These are phyloP conservation scores for Melanogaster broomeanus DNA, from an alignment of 768 basidiomycete genomes.

Conservation along the genomic window DNA sequence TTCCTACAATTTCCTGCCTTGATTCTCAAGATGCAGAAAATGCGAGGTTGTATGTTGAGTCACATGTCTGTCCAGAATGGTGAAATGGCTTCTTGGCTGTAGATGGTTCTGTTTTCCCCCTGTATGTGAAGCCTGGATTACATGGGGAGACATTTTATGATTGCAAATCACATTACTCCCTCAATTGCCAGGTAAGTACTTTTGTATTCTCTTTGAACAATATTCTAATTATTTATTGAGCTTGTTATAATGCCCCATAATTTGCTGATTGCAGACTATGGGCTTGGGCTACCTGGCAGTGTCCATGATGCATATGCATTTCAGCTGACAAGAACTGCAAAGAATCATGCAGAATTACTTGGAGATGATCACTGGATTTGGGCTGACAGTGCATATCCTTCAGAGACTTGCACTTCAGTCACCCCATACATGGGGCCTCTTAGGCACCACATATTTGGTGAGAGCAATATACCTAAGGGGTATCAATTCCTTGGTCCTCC, in stretches of 20 bases:
- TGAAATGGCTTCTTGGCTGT: conserved; percentile 38
- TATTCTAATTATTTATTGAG: no score
- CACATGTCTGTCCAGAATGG: conserved; percentile 36
- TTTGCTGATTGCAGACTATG: no score
- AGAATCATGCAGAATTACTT: no score
- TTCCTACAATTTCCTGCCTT: conserved; percentile 3
- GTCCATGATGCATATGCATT: no score
- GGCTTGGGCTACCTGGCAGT: no score
- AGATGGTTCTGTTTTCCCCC: conserved; percentile 33
- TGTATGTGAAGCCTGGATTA: conserved; percentile 8
- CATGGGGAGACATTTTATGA: conserved; percentile 11
- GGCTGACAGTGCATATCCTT: background rate
- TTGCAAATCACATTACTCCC: conserved; percentile 15
- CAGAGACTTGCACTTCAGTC: conserved; percentile 3
- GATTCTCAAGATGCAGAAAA: conserved; percentile 1
- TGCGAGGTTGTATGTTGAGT: conserved; percentile 40
- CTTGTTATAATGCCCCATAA: no score
- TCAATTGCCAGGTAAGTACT: conserved; percentile 12
- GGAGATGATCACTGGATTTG: background rate
- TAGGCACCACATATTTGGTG: no score
- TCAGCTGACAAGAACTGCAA: no score
- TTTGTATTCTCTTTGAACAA: background rate
- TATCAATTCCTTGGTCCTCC: no score
- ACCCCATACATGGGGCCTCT: no score
- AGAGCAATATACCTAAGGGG: no score